Conservation (phyloP, 2,329 filamentous ascomycete species). For the Penicillium concentricum region DNA sequence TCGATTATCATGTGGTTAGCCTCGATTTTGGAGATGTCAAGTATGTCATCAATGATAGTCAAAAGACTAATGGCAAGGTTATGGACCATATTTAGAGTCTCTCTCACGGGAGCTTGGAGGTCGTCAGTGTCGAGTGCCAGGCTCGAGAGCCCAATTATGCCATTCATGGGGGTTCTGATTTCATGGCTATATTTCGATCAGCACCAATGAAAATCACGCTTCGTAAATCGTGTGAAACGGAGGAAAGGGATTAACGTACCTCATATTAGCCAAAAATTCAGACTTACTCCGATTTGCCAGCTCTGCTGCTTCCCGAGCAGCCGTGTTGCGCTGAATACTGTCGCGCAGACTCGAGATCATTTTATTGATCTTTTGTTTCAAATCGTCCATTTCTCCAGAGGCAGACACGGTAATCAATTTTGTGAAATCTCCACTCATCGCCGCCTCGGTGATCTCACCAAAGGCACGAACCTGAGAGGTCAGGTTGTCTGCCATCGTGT, state of each 20-base stretch:
- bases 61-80: slow-evolving; percentile 89
- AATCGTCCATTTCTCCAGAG: slow-evolving; percentile 94
- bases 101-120: slow-evolving; percentile 84
- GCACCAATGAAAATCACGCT: neutral
- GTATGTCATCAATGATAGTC: slow-evolving; percentile 82
- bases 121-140: slow-evolving; percentile 89
- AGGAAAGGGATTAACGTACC: slow-evolving; percentile 6
- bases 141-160: slow-evolving; percentile 94
- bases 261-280: slow-evolving; percentile 96
- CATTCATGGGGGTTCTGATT: slow-evolving; percentile 93
- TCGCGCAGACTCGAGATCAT: slow-evolving; percentile 94
- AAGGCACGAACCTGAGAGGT: slow-evolving; percentile 94
- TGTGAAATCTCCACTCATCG: slow-evolving; percentile 91
- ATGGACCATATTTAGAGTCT: slow-evolving; percentile 96
- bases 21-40: slow-evolving; percentile 72
- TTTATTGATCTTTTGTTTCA: slow-evolving; percentile 97
- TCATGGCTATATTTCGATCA: slow-evolving; percentile 61
- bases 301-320: slow-evolving; percentile 87
- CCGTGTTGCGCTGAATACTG: slow-evolving; percentile 90
- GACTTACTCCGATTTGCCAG: slow-evolving; percentile 95
- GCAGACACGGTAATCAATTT: slow-evolving; percentile 93
- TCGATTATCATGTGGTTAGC: slow-evolving; percentile 95
- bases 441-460: slow-evolving; percentile 90
- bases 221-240: neutral
- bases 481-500: slow-evolving; percentile 80